phyloP scores from a whole-genome alignment of 306 rosid species.

The Vicia faba region DNA sequence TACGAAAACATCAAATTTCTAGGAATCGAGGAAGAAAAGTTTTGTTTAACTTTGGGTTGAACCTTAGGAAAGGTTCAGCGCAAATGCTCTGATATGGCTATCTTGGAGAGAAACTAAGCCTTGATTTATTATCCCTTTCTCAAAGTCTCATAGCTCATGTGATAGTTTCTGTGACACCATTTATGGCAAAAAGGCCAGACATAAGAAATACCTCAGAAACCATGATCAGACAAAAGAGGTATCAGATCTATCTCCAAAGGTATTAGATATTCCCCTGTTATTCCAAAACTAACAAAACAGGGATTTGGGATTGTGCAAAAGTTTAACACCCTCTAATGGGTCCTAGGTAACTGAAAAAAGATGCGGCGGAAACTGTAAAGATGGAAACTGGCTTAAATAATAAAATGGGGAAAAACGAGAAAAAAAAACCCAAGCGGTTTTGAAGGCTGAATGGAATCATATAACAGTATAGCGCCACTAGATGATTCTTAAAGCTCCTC shows the following conservation, averaged over 20 bases:
- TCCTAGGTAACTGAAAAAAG: too few species aligned
- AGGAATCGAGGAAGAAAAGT: not conserved
- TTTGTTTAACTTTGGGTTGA: slow-evolving; percentile 8
- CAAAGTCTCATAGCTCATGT: too few species aligned
- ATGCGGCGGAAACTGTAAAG: too few species aligned
- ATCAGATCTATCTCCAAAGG: not conserved
- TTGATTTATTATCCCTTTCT: not conserved
- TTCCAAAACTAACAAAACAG: slow-evolving; percentile 4
- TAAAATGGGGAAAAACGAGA: too few species aligned
- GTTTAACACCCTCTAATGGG: too few species aligned
- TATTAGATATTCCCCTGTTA: slow-evolving; percentile 16
- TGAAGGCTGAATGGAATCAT: too few species aligned
- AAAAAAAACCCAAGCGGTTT: too few species aligned
- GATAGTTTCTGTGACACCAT: too few species aligned
- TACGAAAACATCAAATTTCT: slow-evolving; percentile 11
- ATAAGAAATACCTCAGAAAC: not conserved
- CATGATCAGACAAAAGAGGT: not conserved
- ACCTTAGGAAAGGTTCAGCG: slow-evolving; percentile 1
- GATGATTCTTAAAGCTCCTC: too few species aligned
- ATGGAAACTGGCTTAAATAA: too few species aligned
- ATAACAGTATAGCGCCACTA: too few species aligned
- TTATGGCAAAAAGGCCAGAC: not conserved
- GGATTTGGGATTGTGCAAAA: not conserved
- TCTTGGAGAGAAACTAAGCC: slow-evolving; percentile 1
- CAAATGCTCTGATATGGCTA: slow-evolving; percentile 9